phyloP scores from a whole-genome alignment of 257 asterid genomes.

The Solanum pimpinellifolium region DNA sequence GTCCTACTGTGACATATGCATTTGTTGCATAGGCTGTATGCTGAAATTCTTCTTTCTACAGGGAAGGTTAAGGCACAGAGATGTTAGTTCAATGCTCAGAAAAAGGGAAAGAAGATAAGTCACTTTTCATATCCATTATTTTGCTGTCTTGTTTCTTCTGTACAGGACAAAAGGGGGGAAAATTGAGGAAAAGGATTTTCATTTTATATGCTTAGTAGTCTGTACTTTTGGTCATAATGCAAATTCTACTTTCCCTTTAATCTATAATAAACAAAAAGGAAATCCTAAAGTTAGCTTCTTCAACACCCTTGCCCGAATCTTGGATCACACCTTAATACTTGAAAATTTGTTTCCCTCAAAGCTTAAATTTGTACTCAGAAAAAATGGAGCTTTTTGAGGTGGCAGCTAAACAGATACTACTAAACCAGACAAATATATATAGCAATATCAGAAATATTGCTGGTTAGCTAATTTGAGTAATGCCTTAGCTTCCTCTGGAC shows the following conservation, averaged over 20 bases:
- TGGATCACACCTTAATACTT: not conserved
- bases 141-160: not conserved
- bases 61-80: not conserved
- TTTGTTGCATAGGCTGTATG: constrained; percentile 91
- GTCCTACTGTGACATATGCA: constrained; percentile 84
- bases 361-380: not conserved
- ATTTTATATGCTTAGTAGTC: not conserved
- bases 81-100: not conserved
- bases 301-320: not conserved
- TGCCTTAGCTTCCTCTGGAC: not conserved
- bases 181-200: not conserved
- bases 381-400: not conserved
- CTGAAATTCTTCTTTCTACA: constrained; percentile 97
- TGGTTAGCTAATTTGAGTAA: not conserved
- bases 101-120: not conserved
- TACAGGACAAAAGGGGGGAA: not conserved
- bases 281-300: not conserved
- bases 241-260: not conserved
- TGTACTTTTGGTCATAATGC: not conserved
- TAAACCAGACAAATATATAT: not conserved
- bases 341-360: not conserved
- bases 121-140: not conserved
- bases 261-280: not conserved
- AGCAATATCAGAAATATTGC: not conserved
- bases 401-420: not conserved